Percentiles rank a stretch among this genome's conserved stretches.
Conservation (phyloP, 306 rosid genomes). For the Ziziphus jujuba region DNA sequence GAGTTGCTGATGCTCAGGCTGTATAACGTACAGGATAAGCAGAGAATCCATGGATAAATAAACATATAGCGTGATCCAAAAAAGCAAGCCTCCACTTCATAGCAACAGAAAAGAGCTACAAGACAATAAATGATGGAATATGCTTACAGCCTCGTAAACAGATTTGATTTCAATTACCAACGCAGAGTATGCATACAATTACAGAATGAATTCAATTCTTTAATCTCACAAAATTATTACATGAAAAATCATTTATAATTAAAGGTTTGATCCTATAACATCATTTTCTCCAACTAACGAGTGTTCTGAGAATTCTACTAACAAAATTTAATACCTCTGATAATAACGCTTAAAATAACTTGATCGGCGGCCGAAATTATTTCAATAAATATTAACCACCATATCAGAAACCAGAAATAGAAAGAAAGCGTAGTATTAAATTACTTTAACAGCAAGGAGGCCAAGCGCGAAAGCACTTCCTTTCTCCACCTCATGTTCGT, state of each 20-base stretch:
- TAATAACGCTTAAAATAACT: background rate
- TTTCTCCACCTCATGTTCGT: slow-evolving; percentile 42
- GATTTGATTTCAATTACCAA: too few species aligned
- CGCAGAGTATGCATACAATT: too few species aligned
- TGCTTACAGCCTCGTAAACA: too few species aligned
- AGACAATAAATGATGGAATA: too few species aligned
- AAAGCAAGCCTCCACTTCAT: background rate
- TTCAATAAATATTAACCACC: background rate
- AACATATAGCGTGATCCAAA: background rate
- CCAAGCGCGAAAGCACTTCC: slow-evolving; percentile 43
- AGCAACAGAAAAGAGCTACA: background rate
- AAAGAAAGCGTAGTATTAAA: background rate
- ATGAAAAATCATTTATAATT: too few species aligned
- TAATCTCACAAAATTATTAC: too few species aligned
- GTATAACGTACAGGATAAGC: slow-evolving; percentile 21
- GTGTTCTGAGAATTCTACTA: too few species aligned
- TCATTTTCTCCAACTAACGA: too few species aligned
- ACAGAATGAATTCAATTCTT: too few species aligned
- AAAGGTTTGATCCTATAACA: too few species aligned
- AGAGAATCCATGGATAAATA: slow-evolving; percentile 4
- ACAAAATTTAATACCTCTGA: too few species aligned
- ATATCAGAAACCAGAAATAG: background rate
- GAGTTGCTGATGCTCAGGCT: slow-evolving; percentile 58
- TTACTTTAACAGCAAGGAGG: slow-evolving; percentile 55
- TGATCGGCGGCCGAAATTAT: background rate